Conservation (phyloP, 2,329 filamentous ascomycete genomes). For the Xylaria sp. region DNA sequence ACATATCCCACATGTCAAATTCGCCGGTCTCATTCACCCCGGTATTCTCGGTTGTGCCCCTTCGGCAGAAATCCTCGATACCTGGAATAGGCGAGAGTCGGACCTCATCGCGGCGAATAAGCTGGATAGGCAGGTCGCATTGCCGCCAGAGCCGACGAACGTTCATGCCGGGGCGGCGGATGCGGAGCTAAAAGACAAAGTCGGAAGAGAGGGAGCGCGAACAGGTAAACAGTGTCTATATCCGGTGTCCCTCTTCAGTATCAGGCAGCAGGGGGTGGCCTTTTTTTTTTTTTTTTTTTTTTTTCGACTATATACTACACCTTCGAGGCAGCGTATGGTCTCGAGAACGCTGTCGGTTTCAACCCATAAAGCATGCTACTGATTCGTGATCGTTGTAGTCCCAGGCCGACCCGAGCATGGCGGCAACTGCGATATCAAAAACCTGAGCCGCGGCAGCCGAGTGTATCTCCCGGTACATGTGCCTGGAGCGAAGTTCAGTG, state of each 20-base stretch:
- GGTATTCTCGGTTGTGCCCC: conserved; percentile 93
- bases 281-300: too few species aligned
- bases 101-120: conserved; percentile 79
- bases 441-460: conserved; percentile 80
- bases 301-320: background rate
- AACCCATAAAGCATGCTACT: background rate
- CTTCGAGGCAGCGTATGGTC: background rate
- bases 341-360: background rate
- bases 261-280: background rate
- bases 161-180: conserved; percentile 76
- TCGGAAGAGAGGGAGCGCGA: conserved; percentile 81
- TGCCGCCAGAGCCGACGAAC: conserved; percentile 77
- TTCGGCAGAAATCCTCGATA: conserved; percentile 77
- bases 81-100: conserved; percentile 86
- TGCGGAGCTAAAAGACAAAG: conserved; percentile 68
- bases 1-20: conserved; percentile 88
- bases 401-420: conserved; percentile 88
- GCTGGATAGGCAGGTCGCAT: conserved; percentile 77
- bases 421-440: conserved; percentile 93
- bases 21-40: conserved; percentile 89
- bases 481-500: conserved; percentile 85
- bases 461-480: conserved; percentile 92
- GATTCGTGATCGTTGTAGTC: conserved; percentile 55
- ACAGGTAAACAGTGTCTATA: conserved; percentile 57
- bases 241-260: background rate